Percentiles rank a stretch among this genome's conserved stretches.
Conservation (phyloP, 192 early-diverging fungal genomes). For the Backusella psychrophila region DNA sequence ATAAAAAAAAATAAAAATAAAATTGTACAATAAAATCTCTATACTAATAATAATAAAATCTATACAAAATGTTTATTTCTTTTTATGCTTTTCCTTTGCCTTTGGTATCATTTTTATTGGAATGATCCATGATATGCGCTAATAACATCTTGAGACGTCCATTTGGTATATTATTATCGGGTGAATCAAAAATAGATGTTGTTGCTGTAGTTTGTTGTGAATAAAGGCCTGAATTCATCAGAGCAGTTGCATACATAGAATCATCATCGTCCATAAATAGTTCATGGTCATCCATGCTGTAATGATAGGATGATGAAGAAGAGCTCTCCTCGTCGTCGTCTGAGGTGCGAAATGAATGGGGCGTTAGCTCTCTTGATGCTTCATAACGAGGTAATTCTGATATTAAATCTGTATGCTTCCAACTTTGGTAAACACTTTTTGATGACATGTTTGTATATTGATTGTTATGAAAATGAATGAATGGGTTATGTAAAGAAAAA, state of each 20-base stretch:
- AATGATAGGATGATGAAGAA: not conserved
- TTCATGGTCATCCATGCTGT: not conserved
- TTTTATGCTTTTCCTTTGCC: conserved; percentile 1
- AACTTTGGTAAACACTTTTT: not conserved
- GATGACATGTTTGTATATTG: not conserved
- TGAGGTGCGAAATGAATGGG: not conserved
- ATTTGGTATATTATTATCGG: conserved; percentile 1
- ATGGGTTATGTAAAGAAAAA: not conserved
- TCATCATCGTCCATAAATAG: not conserved
- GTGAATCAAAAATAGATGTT: not conserved
- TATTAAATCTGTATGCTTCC: conserved; percentile 1
- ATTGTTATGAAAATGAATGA: not conserved
- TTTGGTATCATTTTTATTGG: not conserved
- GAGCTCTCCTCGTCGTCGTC: not conserved
- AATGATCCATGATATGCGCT: not conserved
- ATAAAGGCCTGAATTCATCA: not conserved
- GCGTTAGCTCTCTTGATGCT: not conserved
- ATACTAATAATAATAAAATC: no score
- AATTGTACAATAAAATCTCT: not conserved
- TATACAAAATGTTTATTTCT: not conserved
- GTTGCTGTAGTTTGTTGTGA: not conserved
- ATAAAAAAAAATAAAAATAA: no score
- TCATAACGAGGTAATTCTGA: conserved; percentile 6
- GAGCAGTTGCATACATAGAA: not conserved
- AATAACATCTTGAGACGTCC: not conserved